phyloP scores from a whole-genome alignment of 1,139 yeast species.

The Entelexis sorbosivorans region DNA sequence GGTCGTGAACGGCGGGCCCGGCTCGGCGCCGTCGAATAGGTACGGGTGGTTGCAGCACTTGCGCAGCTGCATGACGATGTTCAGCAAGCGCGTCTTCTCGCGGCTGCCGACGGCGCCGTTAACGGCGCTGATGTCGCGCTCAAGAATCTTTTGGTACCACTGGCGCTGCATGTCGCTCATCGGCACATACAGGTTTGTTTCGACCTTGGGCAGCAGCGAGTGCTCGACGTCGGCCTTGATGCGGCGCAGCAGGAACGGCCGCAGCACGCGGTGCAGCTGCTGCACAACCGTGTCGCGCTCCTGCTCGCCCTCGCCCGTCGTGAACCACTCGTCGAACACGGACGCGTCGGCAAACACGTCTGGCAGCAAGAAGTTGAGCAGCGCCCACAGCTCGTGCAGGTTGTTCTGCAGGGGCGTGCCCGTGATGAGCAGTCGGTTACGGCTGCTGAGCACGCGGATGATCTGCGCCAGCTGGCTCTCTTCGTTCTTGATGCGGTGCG shows the following conservation, averaged over 20 bases:
- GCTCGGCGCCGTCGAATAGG: constrained; percentile 95
- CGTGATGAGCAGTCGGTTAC: constrained; percentile 74
- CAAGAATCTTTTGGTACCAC: constrained; percentile 83
- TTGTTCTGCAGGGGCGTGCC: constrained; percentile 96
- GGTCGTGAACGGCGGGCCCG: constrained; percentile 95
- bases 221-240: constrained; percentile 90
- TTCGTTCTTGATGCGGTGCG: constrained; percentile 92
- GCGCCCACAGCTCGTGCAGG: constrained; percentile 91
- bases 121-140: constrained; percentile 92
- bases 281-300: constrained; percentile 59
- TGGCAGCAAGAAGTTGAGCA: constrained; percentile 78
- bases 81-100: constrained; percentile 80
- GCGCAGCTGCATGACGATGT: constrained; percentile 92
- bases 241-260: constrained; percentile 80
- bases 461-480: constrained; percentile 86
- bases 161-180: constrained; percentile 91
- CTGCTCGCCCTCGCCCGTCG: constrained; percentile 27
- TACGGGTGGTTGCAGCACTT: constrained; percentile 97
- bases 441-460: constrained; percentile 73
- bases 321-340: constrained; percentile 90
- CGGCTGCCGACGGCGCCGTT: constrained; percentile 85
- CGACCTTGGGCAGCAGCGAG: constrained; percentile 80
- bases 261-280: constrained; percentile 79
- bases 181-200: constrained; percentile 78
- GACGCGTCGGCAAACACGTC: constrained; percentile 92